Percentiles rank a stretch among this genome's conserved stretches.
phyloP scores from a whole-genome alignment of 2,329 filamentous ascomycete genomes.

The Paramyrothecium sp. region DNA sequence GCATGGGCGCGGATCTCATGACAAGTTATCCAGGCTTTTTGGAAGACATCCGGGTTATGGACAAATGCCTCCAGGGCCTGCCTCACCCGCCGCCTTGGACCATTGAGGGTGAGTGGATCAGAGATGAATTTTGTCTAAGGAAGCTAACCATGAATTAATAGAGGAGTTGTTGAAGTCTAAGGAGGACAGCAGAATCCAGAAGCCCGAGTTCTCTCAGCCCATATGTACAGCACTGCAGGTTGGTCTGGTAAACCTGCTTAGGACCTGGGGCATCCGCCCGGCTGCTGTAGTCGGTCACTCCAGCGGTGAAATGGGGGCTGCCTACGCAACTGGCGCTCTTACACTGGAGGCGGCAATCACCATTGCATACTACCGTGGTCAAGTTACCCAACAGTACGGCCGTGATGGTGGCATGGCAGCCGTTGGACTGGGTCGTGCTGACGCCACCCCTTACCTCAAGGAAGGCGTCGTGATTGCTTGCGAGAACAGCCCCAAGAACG shows the following conservation, averaged over 20 bases:
- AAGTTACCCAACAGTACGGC: constrained; percentile 7
- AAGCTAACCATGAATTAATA: neutral
- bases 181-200: constrained; percentile 6
- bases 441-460: neutral
- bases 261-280: constrained; percentile 34
- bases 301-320: constrained; percentile 41
- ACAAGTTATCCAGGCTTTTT: constrained; percentile 15
- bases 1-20: constrained; percentile 34
- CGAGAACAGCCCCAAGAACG: constrained; percentile 5
- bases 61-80: constrained; percentile 5
- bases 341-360: constrained; percentile 38
- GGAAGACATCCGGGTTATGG: constrained; percentile 12
- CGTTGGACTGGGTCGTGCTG: constrained; percentile 2
- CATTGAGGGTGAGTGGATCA: constrained; percentile 5
- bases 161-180: neutral
- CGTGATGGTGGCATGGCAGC: constrained; percentile 3
- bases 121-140: neutral
- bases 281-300: constrained; percentile 37
- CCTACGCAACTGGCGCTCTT: constrained; percentile 37
- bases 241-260: constrained; percentile 35
- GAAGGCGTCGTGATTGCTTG: neutral
- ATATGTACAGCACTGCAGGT: constrained; percentile 40
- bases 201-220: constrained; percentile 36
- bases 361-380: constrained; percentile 44
- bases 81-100: constrained; percentile 25